phyloP scores from a whole-genome alignment of 2,329 filamentous ascomycete genomes.

The Trichophyton mentagrophytes region DNA sequence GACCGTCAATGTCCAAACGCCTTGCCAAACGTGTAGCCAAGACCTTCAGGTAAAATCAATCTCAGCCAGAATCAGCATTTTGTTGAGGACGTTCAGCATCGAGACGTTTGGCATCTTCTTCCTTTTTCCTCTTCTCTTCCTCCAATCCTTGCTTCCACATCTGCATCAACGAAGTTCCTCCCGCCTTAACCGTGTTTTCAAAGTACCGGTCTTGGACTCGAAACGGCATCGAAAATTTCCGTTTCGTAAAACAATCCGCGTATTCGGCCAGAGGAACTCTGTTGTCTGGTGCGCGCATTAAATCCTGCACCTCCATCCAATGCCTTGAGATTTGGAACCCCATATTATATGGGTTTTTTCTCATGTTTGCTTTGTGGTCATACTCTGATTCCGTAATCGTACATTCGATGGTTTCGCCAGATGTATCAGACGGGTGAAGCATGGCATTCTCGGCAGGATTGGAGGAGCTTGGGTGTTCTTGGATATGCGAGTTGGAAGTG shows the following conservation, averaged over 20 bases:
- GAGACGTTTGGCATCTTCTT: neutral
- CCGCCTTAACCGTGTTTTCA: constrained; percentile 16
- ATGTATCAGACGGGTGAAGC: neutral
- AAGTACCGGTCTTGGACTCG: constrained; percentile 15
- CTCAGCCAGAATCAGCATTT: neutral
- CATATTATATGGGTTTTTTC: constrained; percentile 24
- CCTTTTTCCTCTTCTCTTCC: neutral
- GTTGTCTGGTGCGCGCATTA: constrained; percentile 12
- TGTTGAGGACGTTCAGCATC: neutral
- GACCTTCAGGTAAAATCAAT: neutral
- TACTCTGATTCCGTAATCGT: constrained; percentile 19
- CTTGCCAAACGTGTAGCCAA: too few relatives aligned
- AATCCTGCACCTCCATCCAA: constrained; percentile 20
- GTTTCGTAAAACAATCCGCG: constrained; percentile 22
- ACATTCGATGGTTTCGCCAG: constrained; percentile 16
- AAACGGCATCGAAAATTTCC: constrained; percentile 16
- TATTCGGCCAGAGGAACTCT: constrained; percentile 20
- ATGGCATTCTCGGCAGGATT: neutral
- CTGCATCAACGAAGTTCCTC: constrained; percentile 13
- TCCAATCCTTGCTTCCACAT: constrained; percentile 8
- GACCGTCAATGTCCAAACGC: neutral
- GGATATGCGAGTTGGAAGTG: neutral
- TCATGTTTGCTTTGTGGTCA: constrained; percentile 20
- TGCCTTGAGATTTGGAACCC: constrained; percentile 17
- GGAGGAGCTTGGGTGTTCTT: neutral